A percentile compares a stretch with the other conserved stretches of the same genome.
Evolutionary conservation across 768 basidiomycete species (phyloP).

Genomic region (Lentinula detonsa): DNA sequence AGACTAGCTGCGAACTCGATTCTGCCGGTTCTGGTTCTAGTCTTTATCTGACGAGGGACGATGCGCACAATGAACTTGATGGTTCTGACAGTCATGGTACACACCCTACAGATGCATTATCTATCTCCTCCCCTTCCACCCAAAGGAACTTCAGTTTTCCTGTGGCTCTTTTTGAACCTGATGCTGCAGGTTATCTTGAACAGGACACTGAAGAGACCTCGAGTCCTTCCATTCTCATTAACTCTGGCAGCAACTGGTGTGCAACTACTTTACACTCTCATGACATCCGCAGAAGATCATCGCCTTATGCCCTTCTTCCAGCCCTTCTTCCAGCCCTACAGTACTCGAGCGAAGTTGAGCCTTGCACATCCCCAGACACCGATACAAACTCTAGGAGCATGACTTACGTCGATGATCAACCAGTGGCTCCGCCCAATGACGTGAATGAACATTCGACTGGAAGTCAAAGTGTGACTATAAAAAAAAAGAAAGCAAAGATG

Average conservation of each 20-base stretch:
- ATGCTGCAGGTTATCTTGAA: background rate
- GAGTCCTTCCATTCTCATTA: constrained; percentile 1
- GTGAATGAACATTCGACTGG: background rate
- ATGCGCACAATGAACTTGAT: background rate
- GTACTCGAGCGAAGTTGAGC: background rate
- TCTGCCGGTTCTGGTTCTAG: background rate
- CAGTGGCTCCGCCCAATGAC: background rate
- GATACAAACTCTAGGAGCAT: background rate
- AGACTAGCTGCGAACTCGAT: background rate
- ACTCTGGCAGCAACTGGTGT: background rate
- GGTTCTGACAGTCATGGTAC: background rate
- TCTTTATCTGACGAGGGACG: background rate
- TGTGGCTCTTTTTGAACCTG: background rate
- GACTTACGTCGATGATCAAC: background rate
- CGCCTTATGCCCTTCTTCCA: background rate
- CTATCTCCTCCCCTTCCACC: background rate
- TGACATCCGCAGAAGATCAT: background rate
- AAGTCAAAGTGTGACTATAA: constrained; percentile 10
- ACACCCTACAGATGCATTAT: background rate
- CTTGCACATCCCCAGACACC: background rate
- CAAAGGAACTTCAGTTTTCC: background rate
- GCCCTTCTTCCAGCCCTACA: background rate
- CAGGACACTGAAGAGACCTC: background rate
- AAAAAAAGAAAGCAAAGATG: constrained; percentile 50
- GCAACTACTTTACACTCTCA: background rate